A percentile compares a stretch with the other conserved stretches of the same genome.
These are phyloP conservation scores for Neoscytalidium dimidiatum DNA, from an alignment of 2,329 filamentous ascomycete species.

Conservation along the genomic window DNA sequence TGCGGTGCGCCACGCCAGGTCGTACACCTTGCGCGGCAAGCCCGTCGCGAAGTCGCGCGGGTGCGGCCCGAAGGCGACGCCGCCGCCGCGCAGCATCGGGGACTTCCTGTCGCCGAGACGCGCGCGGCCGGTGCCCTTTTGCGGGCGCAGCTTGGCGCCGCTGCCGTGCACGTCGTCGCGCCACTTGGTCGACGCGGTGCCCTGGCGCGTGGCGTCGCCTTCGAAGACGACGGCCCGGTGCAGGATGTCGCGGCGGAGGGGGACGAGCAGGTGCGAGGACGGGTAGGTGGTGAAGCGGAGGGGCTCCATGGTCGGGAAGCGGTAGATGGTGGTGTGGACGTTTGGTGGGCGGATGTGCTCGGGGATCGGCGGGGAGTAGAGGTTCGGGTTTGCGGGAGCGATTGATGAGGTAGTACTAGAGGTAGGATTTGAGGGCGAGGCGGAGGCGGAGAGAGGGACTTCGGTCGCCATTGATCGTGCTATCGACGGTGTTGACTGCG, in stretches of 20 bases:
- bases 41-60: slow-evolving; percentile 86
- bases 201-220: slow-evolving; percentile 83
- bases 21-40: slow-evolving; percentile 87
- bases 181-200: slow-evolving; percentile 64
- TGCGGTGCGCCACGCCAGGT: slow-evolving; percentile 91
- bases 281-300: slow-evolving; percentile 75
- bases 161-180: slow-evolving; percentile 81
- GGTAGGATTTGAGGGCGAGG: slow-evolving; percentile 42
- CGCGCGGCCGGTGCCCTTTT: slow-evolving; percentile 83
- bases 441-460: slow-evolving; percentile 19
- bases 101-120: slow-evolving; percentile 80
- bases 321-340: slow-evolving; percentile 83
- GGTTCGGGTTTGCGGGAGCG: slow-evolving; percentile 39
- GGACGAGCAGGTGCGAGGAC: slow-evolving; percentile 79
- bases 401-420: slow-evolving; percentile 33
- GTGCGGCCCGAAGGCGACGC: slow-evolving; percentile 86
- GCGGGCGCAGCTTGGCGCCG: slow-evolving; percentile 75
- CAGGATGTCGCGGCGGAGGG: slow-evolving; percentile 85
- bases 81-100: slow-evolving; percentile 80
- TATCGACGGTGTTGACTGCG: slow-evolving; percentile 13
- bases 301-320: slow-evolving; percentile 88
- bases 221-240: slow-evolving; percentile 92
- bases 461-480: slow-evolving; percentile 31
- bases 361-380: slow-evolving; percentile 28
- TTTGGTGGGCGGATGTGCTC: slow-evolving; percentile 54